Conservation (phyloP, 2,329 filamentous ascomycete genomes). For the Aspergillus phoenicis region DNA sequence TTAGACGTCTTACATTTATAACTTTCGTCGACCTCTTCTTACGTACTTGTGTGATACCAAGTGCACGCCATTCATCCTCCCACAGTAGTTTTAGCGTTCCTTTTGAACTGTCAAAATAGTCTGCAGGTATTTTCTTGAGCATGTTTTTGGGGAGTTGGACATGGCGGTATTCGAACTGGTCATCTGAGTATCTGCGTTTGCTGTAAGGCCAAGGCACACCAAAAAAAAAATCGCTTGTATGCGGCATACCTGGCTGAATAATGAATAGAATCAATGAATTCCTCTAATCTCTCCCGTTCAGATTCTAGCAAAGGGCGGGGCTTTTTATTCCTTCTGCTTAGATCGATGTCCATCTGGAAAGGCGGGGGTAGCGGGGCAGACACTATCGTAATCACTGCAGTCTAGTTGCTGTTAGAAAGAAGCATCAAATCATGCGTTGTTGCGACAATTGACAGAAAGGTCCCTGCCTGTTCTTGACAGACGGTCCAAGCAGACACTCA, state of each 20-base stretch:
- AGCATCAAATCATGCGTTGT: background rate
- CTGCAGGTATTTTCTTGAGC: slow-evolving; percentile 94
- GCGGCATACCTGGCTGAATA: slow-evolving; percentile 79
- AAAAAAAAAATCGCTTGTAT: slow-evolving; percentile 8
- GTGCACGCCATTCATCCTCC: slow-evolving; percentile 97
- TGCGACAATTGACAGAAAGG: background rate
- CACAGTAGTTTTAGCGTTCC: slow-evolving; percentile 94
- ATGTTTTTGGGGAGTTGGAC: slow-evolving; percentile 97
- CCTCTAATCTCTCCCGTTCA: slow-evolving; percentile 82
- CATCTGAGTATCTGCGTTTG: slow-evolving; percentile 83
- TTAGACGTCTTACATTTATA: slow-evolving; percentile 4
- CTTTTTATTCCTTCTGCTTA: slow-evolving; percentile 80
- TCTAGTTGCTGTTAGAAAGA: background rate
- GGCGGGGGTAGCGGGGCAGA: slow-evolving; percentile 8
- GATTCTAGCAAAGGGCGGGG: slow-evolving; percentile 77
- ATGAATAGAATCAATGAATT: slow-evolving; percentile 91
- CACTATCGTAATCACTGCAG: background rate
- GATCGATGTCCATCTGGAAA: slow-evolving; percentile 64
- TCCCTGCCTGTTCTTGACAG: background rate
- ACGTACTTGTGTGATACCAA: slow-evolving; percentile 92
- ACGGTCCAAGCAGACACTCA: background rate
- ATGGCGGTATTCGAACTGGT: slow-evolving; percentile 93
- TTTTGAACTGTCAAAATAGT: slow-evolving; percentile 86
- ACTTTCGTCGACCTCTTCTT: background rate
- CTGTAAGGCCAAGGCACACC: slow-evolving; percentile 17